Percentiles rank a stretch among this genome's conserved stretches.
Evolutionary conservation across 371 early-diverging fungal genomes (phyloP).

Genomic region (Nosema granulosis): DNA sequence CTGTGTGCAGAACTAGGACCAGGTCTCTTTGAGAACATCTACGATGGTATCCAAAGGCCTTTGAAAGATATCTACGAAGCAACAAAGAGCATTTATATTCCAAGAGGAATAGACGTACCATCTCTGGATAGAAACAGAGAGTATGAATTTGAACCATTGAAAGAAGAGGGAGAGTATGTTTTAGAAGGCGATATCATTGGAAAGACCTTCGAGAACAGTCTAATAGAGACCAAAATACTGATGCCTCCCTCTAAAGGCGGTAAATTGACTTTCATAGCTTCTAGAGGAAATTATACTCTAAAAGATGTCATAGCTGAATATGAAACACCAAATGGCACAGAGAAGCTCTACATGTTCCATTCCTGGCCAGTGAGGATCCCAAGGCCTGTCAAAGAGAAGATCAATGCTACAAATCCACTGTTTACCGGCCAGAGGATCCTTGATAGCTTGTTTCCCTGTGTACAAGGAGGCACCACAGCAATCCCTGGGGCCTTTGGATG

Average conservation of each 20-base stretch:
- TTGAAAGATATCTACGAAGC: constrained; percentile 85
- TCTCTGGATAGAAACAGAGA: constrained; percentile 80
- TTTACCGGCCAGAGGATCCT: constrained; percentile 97
- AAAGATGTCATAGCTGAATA: constrained; percentile 83
- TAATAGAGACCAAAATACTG: constrained; percentile 80
- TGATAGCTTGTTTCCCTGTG: constrained; percentile 98
- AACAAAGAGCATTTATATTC: constrained; percentile 93
- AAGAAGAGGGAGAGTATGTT: constrained; percentile 83
- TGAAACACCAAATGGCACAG: constrained; percentile 81
- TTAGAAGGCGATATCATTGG: constrained; percentile 96
- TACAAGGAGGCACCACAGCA: constrained; percentile 98
- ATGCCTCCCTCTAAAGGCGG: constrained; percentile 87
- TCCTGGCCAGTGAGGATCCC: constrained; percentile 97
- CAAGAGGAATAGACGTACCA: constrained; percentile 91
- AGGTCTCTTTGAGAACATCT: constrained; percentile 94
- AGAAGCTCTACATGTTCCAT: constrained; percentile 86
- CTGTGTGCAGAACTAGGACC: constrained; percentile 98
- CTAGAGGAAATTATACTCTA: constrained; percentile 83
- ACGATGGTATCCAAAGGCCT: constrained; percentile 99
- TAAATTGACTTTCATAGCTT: constrained; percentile 87
- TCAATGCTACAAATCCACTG: constrained; percentile 87
- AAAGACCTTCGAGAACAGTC: constrained; percentile 85
- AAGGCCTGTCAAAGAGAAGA: constrained; percentile 90
- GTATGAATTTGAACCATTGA: constrained; percentile 88
- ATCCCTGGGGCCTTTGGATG: constrained; percentile 99